Base-by-base conservation (phyloP, 345 rosid species). In the Bruguiera sexangula region DNA sequence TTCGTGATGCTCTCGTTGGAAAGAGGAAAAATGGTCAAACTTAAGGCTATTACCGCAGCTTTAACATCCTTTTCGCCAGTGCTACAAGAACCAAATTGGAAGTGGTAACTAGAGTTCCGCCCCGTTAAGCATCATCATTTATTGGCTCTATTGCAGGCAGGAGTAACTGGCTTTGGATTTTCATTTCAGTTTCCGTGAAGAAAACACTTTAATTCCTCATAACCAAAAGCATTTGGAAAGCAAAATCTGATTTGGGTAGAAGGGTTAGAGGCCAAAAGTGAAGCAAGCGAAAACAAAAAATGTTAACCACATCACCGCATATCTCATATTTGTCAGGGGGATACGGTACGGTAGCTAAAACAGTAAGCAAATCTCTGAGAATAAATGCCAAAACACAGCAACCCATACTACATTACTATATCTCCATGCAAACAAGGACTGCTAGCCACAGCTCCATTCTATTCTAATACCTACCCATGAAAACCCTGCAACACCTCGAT, bases 251-350 rank as follows among this genome's bases (percentile, higher is more conserved):
- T 5, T 9, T 22, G 43, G 21, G 32, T 6, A n/a, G 31, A 9
- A 65, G 22, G 27, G 11, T 6, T 7, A 54, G 29, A 39, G 4
- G 30, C 48, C 6, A 50, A 50, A 57, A 39, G 29, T 8, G 4
- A 8, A 8, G 9, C 27, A 9, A 20, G 6, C 5, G 22, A 24
- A 67, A 55, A 52, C 4, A 52, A 36, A 16, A 62, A 13, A 43
- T 3, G 19, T 43, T 43, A 13, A 13, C 50, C 50, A 43, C 16
- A 69, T 54, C 54, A 65, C 50, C 43, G 21, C 69, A 63, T 29
- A 79, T 79, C 73, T 58, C 62, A 67, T 29, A 79, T 79, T 73
- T 39, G 65, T 51, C 73, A 63, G 70, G 51, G 29, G 39, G 70
- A 63, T 67, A 58, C 26, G 48, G 53, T 74, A 70, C 67, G 51